Conservation (phyloP, 1,284 basidiomycete genomes). For the Cerioporus squamosus region DNA sequence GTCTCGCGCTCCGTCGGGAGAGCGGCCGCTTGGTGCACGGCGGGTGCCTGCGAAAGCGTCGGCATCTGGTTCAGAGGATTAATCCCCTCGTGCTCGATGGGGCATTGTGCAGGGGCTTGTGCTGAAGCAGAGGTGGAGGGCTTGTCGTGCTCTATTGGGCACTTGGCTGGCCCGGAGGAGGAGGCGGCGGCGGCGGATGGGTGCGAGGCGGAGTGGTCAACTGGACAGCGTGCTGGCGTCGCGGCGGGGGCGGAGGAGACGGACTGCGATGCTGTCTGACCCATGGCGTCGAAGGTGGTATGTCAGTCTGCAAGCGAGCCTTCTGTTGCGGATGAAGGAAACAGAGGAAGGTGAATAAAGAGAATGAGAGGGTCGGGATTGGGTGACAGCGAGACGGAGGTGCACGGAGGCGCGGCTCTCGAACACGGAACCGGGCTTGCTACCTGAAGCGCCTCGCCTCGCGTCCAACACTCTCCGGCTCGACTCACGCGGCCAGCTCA, state of each 20-base stretch:
- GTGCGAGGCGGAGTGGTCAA: constrained; percentile 36
- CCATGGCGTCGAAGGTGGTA: constrained; percentile 20
- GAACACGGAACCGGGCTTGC: background rate
- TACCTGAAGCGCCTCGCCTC: too few species aligned
- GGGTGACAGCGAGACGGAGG: constrained; percentile 13
- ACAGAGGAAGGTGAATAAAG: background rate
- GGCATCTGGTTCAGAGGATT: constrained; percentile 95
- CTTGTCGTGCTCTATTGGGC: constrained; percentile 49
- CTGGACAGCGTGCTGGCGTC: constrained; percentile 39
- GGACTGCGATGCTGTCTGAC: constrained; percentile 30
- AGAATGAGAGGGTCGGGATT: constrained; percentile 7
- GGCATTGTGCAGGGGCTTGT: constrained; percentile 43
- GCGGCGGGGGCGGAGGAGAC: constrained; percentile 34
- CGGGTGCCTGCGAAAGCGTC: constrained; percentile 69
- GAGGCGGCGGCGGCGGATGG: constrained; percentile 19
- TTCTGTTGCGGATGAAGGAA: background rate
- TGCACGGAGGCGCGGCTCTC: constrained; percentile 13
- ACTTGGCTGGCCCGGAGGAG: constrained; percentile 39
- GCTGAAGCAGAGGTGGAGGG: constrained; percentile 17
- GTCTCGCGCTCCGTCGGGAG: constrained; percentile 80
- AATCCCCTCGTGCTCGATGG: constrained; percentile 53
- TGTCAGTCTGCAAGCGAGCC: background rate
- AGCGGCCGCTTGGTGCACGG: constrained; percentile 57
- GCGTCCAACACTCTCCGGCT: too few species aligned
- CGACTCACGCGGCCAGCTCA: too few species aligned